These are phyloP conservation scores for Xylariales sp. DNA, from an alignment of 2,329 filamentous ascomycete species.

Conservation along the genomic window DNA sequence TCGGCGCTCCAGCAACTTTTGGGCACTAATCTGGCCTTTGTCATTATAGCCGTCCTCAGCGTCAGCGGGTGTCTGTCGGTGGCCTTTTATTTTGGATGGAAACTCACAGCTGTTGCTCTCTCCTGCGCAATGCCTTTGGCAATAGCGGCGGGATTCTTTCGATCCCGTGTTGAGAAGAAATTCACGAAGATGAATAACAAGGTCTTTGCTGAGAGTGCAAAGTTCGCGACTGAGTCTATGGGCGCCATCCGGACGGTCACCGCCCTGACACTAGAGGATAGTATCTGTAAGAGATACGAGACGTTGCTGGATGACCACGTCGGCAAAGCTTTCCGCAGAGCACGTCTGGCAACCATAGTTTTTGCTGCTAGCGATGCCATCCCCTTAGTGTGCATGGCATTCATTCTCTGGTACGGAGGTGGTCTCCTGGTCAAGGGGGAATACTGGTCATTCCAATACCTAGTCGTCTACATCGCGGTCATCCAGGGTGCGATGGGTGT, in stretches of 20 bases:
- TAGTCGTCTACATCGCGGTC: constrained; percentile 61
- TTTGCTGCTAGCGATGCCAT: constrained; percentile 64
- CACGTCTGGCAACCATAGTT: constrained; percentile 60
- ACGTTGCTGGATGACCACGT: constrained; percentile 56
- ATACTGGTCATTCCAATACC: constrained; percentile 41
- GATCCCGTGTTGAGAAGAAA: constrained; percentile 23
- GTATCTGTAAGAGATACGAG: constrained; percentile 58
- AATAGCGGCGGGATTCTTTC: constrained; percentile 38
- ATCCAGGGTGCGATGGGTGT: constrained; percentile 58
- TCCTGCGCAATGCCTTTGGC: constrained; percentile 54
- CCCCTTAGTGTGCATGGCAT: constrained; percentile 27
- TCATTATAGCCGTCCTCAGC: constrained; percentile 59
- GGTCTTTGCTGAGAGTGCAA: constrained; percentile 66
- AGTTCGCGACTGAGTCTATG: constrained; percentile 70
- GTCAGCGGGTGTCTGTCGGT: constrained; percentile 61
- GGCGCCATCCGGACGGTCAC: constrained; percentile 69
- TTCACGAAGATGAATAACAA: constrained; percentile 49
- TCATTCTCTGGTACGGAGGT: constrained; percentile 50
- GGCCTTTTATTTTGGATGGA: constrained; percentile 71
- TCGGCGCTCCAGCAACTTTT: constrained; percentile 57
- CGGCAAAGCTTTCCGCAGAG: constrained; percentile 52
- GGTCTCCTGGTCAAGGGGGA: constrained; percentile 52
- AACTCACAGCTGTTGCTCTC: constrained; percentile 62
- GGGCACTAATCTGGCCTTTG: constrained; percentile 59
- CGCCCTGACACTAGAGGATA: constrained; percentile 63